Conservation (phyloP, 192 early-diverging fungal genomes). For the Entrophospora sp. region DNA sequence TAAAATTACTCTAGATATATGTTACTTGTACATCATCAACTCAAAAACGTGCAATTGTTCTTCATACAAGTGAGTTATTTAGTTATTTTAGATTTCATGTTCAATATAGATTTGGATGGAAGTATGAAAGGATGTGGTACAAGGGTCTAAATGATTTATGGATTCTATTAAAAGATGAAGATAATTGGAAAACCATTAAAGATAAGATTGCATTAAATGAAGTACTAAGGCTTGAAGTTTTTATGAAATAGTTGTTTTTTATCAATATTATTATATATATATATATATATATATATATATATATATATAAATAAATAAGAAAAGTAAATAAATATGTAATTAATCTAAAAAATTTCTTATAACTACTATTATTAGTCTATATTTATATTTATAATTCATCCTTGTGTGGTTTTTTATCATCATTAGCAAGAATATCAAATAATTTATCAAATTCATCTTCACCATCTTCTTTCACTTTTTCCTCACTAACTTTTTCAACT, state of each 20-base stretch:
- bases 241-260: neutral
- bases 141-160: neutral
- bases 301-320: too few relatives aligned
- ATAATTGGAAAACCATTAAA: neutral
- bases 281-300: too few relatives aligned
- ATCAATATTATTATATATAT: too few relatives aligned
- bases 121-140: slow-evolving; percentile 9
- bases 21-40: neutral
- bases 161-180: neutral
- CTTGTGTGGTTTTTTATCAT: neutral
- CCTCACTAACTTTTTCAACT: neutral
- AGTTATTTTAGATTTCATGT: slow-evolving; percentile 1
- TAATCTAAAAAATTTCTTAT: too few relatives aligned
- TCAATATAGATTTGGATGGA: neutral
- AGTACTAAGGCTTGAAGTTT: neutral
- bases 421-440: neutral
- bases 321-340: too few relatives aligned
- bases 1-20: neutral
- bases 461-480: slow-evolving; percentile 11
- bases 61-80: neutral
- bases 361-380: too few relatives aligned
- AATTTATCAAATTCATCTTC: slow-evolving; percentile 22
- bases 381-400: slow-evolving; percentile 8
- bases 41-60: neutral
- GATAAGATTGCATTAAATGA: neutral